Conservation (phyloP, 2,329 filamentous ascomycete genomes). For the Penicillium sp. region DNA sequence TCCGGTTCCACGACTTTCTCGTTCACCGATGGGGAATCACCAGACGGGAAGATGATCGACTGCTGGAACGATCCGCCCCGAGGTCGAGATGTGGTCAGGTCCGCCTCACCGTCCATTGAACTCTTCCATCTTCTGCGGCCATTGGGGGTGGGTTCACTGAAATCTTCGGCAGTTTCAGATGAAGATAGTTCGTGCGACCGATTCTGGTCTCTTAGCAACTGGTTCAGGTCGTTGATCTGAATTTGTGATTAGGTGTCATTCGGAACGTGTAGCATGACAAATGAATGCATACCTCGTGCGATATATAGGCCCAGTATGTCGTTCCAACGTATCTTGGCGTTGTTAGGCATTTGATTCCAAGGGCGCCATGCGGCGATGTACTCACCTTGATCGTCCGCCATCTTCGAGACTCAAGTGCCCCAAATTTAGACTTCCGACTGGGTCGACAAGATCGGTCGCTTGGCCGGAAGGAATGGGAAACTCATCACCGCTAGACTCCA, state of each 20-base stretch:
- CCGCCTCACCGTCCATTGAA: constrained; percentile 16
- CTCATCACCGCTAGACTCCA: constrained; percentile 39
- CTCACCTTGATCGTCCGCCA: constrained; percentile 37
- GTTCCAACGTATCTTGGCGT: constrained; percentile 44
- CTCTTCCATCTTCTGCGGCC: constrained; percentile 22
- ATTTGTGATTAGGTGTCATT: background rate
- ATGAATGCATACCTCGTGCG: constrained; percentile 41
- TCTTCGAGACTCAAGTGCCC: constrained; percentile 46
- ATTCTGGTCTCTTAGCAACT: constrained; percentile 43
- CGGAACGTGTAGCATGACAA: background rate
- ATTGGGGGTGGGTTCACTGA: constrained; percentile 17
- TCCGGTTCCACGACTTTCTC: constrained; percentile 38
- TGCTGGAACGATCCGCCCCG: constrained; percentile 35
- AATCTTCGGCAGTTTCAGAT: constrained; percentile 25
- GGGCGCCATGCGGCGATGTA: background rate
- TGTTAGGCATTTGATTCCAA: constrained; percentile 1
- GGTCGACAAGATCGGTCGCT: constrained; percentile 44
- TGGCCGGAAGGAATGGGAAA: constrained; percentile 44
- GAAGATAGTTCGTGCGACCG: constrained; percentile 32
- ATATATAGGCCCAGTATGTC: constrained; percentile 48
- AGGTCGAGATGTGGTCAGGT: constrained; percentile 15
- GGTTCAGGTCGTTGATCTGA: constrained; percentile 46
- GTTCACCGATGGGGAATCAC: constrained; percentile 35
- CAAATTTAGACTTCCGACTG: constrained; percentile 41
- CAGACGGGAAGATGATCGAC: constrained; percentile 38